Base-by-base conservation (phyloP, 257 asterid species). In the Lycium barbarum region DNA sequence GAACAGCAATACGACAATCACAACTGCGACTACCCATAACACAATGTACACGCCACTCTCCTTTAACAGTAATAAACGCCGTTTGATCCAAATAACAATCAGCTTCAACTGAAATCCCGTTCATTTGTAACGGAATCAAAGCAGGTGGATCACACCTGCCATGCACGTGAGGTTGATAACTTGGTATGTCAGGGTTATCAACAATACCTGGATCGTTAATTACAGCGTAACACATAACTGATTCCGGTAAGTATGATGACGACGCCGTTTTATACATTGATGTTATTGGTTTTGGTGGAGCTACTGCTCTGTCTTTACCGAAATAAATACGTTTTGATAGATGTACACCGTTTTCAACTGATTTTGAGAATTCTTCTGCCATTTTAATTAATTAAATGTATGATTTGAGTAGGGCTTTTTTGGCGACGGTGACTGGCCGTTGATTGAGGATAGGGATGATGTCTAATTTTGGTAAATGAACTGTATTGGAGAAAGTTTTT, bases 81-180 rank as follows among this genome's bases (percentile, higher is more conserved):
- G 97, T 95, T 26, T 26, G 33, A 86, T 95, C 97, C 58, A 95
- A 76, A 84, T 80, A 90, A 43, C 97, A 93, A 55, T 94, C 97
- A 49, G 90, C 94, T 78, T 92, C 93, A 43, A 95, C 88, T 62
- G 94, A 78, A 82, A 96, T 85, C 9, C 87, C 90, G 68, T 91
- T 96, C 98, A 96, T 94, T 87, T 96, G 99, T 49, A 96, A 95
- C 73, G 99, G 99, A 82, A 96, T 92, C 86, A 96, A 63, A 38
- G 98, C 99, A 45, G 98, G 98, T 12, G 97, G 96, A 84, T 95
- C 92, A 87, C 97, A 92, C 89, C 95, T 87, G 65, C 99, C 99
- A 89, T 94, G 96, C 90, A 96, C 98, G 91, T 96, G 93, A 72
- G 99, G 98, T 96, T 96, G 99, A 87, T 96, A 96, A 90, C 98